Evolutionary conservation across 208 protist genomes (phyloP), one percentile per base, ranked within the genome.

Genomic region (Naegleria gruberi): DNA sequence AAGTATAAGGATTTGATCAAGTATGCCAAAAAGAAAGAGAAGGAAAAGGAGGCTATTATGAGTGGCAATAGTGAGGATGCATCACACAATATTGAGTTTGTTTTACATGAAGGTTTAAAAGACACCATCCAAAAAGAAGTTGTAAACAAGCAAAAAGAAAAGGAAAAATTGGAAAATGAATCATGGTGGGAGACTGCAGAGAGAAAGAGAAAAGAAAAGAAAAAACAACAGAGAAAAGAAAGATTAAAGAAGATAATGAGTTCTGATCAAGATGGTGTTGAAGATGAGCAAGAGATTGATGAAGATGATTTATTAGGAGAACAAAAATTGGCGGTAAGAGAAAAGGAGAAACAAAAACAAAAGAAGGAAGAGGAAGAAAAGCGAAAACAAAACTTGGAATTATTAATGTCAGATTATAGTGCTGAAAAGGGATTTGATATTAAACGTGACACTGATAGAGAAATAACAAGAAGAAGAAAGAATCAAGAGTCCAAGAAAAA

Each of bases 161-260:
- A 87, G 12, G 43, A 87, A 34, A 41, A 23, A 40, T 4, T 55
- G 6, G 41, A 45, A 45, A 87, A 87, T 55, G 82, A 87, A 51
- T 40, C 82, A 46, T 87, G 82, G 82, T 87, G 82, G 82, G 82
- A 87, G 41, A 87, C 82, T 6, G 8, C 43, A 23, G 43, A 87
- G 26, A 87, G 82, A 51, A 87, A 51, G 40, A 46, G 82, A 55
- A 87, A 55, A 37, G 82, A 45, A 55, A 51, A 87, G n/a, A 46
- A 87, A 51, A 87, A 87, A 51, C 8, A 51, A 12, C 41, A 87
- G 37, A 87, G 43, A 41, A 55, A 55, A 40, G 43, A 87, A 12
- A 46, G 82, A 55, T n/a, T 55, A 7, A 41, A 87, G n/a, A 41
- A 51, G 15, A 87, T 19, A 17, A 15, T 42, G 23, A 41, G n/a